These are phyloP conservation scores for Collybia sp. DNA, from an alignment of 768 basidiomycete genomes.

Conservation along the genomic window DNA sequence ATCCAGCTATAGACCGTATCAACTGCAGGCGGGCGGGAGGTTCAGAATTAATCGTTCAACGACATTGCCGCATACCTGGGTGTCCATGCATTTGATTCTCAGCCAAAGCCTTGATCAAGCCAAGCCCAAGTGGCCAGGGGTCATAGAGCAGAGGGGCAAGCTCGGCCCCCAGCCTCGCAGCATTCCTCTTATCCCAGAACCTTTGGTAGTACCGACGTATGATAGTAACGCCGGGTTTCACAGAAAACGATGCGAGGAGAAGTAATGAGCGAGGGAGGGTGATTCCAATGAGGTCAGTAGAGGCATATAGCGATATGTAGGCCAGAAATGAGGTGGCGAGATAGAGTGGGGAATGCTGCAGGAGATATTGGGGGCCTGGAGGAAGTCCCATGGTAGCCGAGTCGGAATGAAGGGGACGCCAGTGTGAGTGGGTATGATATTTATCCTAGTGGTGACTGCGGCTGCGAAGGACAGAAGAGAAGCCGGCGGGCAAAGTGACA, in stretches of 20 bases:
- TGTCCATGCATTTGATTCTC: not conserved
- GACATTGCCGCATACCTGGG: not conserved
- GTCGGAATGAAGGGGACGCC: too few relatives aligned
- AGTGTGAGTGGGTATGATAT: too few relatives aligned
- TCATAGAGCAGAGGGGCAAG: not conserved
- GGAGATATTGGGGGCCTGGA: not conserved
- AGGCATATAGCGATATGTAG: not conserved
- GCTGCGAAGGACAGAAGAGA: too few relatives aligned
- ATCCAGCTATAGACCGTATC: slow-evolving; percentile 19
- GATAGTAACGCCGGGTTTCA: not conserved
- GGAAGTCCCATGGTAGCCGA: not conserved
- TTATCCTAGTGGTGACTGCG: too few relatives aligned
- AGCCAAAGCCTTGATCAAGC: not conserved
- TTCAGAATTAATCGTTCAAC: not conserved
- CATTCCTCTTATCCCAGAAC: not conserved
- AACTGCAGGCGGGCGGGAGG: slow-evolving; percentile 13
- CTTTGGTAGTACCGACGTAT: not conserved
- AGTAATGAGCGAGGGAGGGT: not conserved
- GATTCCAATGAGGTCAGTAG: not conserved
- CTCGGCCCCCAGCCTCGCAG: not conserved
- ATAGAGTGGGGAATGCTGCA: not conserved
- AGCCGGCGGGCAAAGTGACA: too few relatives aligned
- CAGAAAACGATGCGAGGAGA: not conserved
- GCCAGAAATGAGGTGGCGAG: not conserved
- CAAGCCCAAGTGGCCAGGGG: not conserved